Evolutionary conservation across 2,329 filamentous ascomycete species (phyloP), one percentile per base, ranked within the genome.

Genomic region (Talaromyces rugulosus): DNA sequence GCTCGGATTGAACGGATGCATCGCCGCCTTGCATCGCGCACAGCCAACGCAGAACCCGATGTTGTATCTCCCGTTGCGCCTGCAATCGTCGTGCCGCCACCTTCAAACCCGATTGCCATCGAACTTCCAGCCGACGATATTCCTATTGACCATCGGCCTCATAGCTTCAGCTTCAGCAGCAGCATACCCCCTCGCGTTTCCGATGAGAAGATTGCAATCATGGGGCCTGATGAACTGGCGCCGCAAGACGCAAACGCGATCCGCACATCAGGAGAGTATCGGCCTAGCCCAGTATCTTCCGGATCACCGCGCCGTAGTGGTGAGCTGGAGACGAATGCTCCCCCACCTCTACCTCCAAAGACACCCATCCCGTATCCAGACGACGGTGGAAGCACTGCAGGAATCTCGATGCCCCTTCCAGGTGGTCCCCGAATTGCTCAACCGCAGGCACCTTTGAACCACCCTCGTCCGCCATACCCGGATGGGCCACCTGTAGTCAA

Each of bases 401-500:
- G 69, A 11, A 68, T 75, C 18, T 67, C 70, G 30, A 76, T 76
- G 72, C 73, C 71, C 16, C 72, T 71, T 64, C 69, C 78, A 9
- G 54, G 58, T 14, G 34, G 50, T 50, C 58, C 59, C 31, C 62
- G 58, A 50, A 59, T 59, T 31, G n/a, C 56, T 1, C 58, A 60
- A 23, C 33, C 62, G 36, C 23, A 23, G 23, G 23, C 23, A 2
- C 44, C 54, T 36, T 56, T 69, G 30, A 69, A 66, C n/a, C 69
- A 71, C 50, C 66, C 66, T 51, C 67, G 74, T 8, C 82, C 91
- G 36, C 92, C 92, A 0, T 97, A 97, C 73, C 94, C 94, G 53
- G 90, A 89, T 30, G 88, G 89, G 31, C 93, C 94, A 18, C 94
- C 94, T 3, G 81, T 85, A 6, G 92, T 96, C 7, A 96, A 96